These are phyloP conservation scores for Begonia loranthoides DNA, from an alignment of 306 rosid genomes.

Conservation along the genomic window DNA sequence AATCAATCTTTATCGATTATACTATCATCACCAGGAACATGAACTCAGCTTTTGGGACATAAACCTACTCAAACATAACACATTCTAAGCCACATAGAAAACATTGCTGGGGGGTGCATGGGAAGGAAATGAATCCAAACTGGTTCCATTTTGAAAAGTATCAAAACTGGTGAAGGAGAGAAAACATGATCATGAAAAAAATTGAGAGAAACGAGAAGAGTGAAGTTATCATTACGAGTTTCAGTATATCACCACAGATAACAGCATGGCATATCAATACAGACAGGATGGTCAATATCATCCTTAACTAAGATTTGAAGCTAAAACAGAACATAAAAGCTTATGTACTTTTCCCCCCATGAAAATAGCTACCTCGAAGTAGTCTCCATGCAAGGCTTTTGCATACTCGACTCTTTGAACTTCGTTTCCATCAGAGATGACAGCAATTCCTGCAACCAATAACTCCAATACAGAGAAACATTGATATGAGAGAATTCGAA, in stretches of 20 bases:
- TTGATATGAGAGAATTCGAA: background rate
- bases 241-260: background rate
- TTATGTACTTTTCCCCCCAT: background rate
- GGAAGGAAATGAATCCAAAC: no score
- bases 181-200: background rate
- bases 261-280: background rate
- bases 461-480: background rate
- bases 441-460: background rate
- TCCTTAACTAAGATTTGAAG: background rate
- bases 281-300: background rate
- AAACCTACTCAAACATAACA: no score
- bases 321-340: background rate
- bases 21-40: no score
- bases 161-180: no score
- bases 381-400: background rate
- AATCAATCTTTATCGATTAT: no score
- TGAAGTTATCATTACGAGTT: background rate
- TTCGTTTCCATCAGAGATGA: background rate
- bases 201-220: background rate
- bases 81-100: no score
- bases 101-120: no score
- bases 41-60: no score
- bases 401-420: background rate
- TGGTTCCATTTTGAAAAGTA: no score
- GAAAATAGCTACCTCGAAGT: background rate